Conservation (phyloP, 2,329 filamentous ascomycete species). For the Fusarium scirpi region DNA sequence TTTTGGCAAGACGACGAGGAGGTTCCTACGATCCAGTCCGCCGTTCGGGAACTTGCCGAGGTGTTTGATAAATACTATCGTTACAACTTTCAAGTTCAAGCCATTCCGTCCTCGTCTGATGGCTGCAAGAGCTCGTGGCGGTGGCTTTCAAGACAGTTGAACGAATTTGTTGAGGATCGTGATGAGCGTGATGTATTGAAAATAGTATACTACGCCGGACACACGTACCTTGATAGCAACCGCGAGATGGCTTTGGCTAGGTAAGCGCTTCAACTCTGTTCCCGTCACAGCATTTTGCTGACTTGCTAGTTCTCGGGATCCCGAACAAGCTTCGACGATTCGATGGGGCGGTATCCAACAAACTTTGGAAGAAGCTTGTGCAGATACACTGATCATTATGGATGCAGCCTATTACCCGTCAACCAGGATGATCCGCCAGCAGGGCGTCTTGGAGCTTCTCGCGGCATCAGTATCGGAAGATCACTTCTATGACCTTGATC, state of each 20-base stretch:
- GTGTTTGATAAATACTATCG: slow-evolving; percentile 66
- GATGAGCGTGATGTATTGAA: slow-evolving; percentile 69
- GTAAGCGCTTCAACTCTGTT: slow-evolving; percentile 49
- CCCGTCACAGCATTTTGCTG: slow-evolving; percentile 21
- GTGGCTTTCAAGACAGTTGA: slow-evolving; percentile 65
- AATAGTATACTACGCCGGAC: slow-evolving; percentile 69
- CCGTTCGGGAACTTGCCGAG: slow-evolving; percentile 61
- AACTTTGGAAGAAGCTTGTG: slow-evolving; percentile 65
- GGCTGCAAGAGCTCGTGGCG: slow-evolving; percentile 63
- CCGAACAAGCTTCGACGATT: slow-evolving; percentile 60
- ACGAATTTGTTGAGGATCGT: slow-evolving; percentile 64
- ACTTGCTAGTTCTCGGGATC: slow-evolving; percentile 60
- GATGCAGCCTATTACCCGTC: slow-evolving; percentile 69
- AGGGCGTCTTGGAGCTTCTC: slow-evolving; percentile 67
- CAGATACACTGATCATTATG: slow-evolving; percentile 69
- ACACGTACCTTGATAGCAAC: slow-evolving; percentile 66
- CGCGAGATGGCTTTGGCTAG: slow-evolving; percentile 69
- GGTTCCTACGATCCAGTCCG: slow-evolving; percentile 52
- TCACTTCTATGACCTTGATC: slow-evolving; percentile 60
- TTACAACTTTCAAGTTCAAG: slow-evolving; percentile 61
- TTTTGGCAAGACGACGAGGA: slow-evolving; percentile 68
- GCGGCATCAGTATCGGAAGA: slow-evolving; percentile 67
- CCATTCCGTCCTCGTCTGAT: slow-evolving; percentile 63
- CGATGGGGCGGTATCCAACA: slow-evolving; percentile 69
- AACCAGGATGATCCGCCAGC: slow-evolving; percentile 63